Conservation (phyloP, 139 green algal species). For the Medakamo hakoo region DNA sequence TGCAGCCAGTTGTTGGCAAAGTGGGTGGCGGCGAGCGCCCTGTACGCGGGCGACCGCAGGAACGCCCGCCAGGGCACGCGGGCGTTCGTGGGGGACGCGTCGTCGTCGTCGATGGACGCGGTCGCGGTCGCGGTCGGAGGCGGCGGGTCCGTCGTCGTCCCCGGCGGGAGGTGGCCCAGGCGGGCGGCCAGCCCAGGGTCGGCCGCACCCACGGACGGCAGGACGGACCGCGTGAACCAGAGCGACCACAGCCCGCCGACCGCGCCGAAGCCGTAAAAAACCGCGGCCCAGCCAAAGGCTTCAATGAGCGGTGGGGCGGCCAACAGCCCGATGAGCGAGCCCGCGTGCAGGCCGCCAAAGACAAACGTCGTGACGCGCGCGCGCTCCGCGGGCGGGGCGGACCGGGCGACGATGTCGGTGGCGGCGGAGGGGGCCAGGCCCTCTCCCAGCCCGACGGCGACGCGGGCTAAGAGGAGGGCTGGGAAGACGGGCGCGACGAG, state of each 20-base stretch:
- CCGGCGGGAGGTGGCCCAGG: constrained; percentile 1
- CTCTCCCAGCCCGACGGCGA: constrained; percentile 82
- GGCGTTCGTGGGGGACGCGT: constrained; percentile 1
- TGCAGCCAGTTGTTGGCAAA: constrained; percentile 97
- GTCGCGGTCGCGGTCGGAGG: not conserved
- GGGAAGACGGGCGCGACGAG: constrained; percentile 39
- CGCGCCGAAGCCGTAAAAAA: constrained; percentile 77
- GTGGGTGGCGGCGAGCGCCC: constrained; percentile 77
- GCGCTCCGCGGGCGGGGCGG: constrained; percentile 48
- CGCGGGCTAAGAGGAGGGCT: constrained; percentile 53
- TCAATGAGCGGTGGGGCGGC: constrained; percentile 58
- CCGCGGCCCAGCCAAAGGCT: constrained; percentile 53
- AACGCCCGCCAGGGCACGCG: constrained; percentile 75
- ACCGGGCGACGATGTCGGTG: constrained; percentile 77
- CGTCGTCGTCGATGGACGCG: not conserved
- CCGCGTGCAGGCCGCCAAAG: constrained; percentile 87
- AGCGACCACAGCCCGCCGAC: constrained; percentile 64
- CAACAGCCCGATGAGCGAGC: constrained; percentile 65
- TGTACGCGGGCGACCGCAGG: constrained; percentile 44
- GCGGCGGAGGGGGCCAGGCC: constrained; percentile 69
- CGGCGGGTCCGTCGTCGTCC: too few species aligned
- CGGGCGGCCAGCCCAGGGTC: constrained; percentile 26
- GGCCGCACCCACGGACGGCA: constrained; percentile 13
- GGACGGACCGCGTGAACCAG: constrained; percentile 57
- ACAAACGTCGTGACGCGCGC: constrained; percentile 65